Evolutionary conservation across 805 yeast genomes (phyloP).

Genomic region (Saccharomycopsis microspora): DNA sequence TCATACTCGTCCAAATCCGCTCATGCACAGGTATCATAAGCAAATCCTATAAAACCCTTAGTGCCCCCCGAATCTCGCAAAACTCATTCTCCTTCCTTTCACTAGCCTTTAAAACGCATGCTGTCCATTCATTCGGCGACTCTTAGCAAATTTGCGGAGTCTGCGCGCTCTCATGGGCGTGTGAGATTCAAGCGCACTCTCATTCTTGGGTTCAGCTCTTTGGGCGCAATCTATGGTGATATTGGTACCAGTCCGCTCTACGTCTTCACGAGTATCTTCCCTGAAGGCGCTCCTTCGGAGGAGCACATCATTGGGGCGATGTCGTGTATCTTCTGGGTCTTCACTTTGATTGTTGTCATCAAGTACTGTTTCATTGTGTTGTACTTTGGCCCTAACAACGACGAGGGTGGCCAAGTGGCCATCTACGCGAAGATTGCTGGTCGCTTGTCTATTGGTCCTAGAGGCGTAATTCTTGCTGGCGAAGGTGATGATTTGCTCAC

Average conservation of each 20-base stretch:
- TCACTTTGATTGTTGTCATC: slow-evolving; percentile 39
- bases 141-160: no score
- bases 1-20: no score
- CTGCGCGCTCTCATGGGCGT: no score
- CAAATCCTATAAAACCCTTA: no score
- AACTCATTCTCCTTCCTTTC: no score
- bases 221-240: slow-evolving; percentile 58
- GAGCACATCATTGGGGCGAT: slow-evolving; percentile 37
- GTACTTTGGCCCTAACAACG: slow-evolving; percentile 40
- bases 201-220: slow-evolving; percentile 17
- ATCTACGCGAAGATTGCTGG: slow-evolving; percentile 47
- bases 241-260: slow-evolving; percentile 53
- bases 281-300: slow-evolving; percentile 23
- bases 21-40: no score
- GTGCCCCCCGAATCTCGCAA: no score
- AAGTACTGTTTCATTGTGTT: slow-evolving; percentile 42
- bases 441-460: slow-evolving; percentile 33
- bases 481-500: slow-evolving; percentile 22
- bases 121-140: no score
- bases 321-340: slow-evolving; percentile 43
- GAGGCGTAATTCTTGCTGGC: slow-evolving; percentile 31
- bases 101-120: no score
- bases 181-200: neutral
- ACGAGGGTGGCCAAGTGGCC: slow-evolving; percentile 59
- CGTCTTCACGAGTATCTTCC: slow-evolving; percentile 29